These are phyloP conservation scores for Sclerotinia spermophila DNA, from an alignment of 2,329 filamentous ascomycete genomes.

Conservation along the genomic window DNA sequence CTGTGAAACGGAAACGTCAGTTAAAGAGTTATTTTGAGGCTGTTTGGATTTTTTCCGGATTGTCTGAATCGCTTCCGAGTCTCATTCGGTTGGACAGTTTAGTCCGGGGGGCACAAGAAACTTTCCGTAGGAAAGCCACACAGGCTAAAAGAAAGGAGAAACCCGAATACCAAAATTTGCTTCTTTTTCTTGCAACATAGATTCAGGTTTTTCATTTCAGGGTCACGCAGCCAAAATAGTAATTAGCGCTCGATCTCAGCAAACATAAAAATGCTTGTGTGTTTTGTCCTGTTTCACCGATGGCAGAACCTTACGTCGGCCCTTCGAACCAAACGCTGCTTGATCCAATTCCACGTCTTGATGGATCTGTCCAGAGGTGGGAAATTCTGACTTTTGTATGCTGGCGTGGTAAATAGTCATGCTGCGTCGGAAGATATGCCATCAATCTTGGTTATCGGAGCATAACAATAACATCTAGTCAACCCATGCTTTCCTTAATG, in stretches of 20 bases:
- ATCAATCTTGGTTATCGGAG: no score
- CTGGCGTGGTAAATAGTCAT: no score
- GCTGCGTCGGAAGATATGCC: no score
- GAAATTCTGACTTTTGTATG: no score
- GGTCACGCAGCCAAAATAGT: not conserved
- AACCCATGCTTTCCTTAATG: no score
- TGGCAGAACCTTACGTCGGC: not conserved
- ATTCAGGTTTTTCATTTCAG: not conserved
- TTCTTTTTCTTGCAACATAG: not conserved
- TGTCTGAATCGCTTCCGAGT: not conserved
- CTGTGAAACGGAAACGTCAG: not conserved
- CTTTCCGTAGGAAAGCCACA: not conserved
- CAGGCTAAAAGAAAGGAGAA: not conserved
- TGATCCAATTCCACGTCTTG: not conserved
- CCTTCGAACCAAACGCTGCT: not conserved
- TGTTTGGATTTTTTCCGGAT: not conserved
- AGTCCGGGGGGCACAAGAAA: not conserved
- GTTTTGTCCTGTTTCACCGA: not conserved
- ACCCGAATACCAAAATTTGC: not conserved
- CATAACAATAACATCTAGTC: no score
- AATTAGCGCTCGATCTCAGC: not conserved
- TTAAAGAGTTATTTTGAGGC: not conserved
- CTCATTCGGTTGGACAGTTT: not conserved
- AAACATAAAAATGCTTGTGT: not conserved
- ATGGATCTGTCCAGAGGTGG: no score